These are phyloP conservation scores for Borovskyia barvae DNA, from an alignment of 208 protist species.

Conservation along the genomic window DNA sequence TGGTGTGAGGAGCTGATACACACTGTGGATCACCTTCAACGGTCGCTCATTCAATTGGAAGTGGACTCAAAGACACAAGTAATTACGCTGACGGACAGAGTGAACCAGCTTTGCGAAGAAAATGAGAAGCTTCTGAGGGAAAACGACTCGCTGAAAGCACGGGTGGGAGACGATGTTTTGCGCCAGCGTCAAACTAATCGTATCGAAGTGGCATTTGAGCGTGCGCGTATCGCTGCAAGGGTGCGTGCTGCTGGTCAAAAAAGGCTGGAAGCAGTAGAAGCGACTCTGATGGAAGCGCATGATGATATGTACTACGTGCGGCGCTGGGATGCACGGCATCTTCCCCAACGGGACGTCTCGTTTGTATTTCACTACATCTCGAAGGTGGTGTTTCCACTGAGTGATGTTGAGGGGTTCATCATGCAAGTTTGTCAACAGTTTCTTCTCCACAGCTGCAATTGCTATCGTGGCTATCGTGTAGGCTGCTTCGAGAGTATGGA, in stretches of 20 bases:
- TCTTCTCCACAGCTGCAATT: conserved; percentile 34
- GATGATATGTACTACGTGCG: conserved; percentile 80
- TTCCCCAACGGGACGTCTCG: conserved; percentile 71
- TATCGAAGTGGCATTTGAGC: conserved; percentile 69
- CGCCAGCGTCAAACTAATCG: conserved; percentile 68
- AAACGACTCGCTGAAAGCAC: conserved; percentile 68
- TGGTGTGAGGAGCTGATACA: conserved; percentile 72
- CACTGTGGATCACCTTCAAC: conserved; percentile 57
- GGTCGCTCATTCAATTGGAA: conserved; percentile 48
- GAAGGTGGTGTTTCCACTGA: conserved; percentile 30
- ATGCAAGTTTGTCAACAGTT: conserved; percentile 70
- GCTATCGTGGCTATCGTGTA: conserved; percentile 54
- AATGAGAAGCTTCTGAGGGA: conserved; percentile 37
- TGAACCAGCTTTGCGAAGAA: conserved; percentile 31
- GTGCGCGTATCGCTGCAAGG: conserved; percentile 36
- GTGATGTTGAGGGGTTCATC: conserved; percentile 57
- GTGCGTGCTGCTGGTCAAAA: conserved; percentile 62
- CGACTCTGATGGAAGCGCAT: conserved; percentile 76
- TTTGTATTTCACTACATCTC: conserved; percentile 83
- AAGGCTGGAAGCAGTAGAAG: conserved; percentile 69
- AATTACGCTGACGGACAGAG: conserved; percentile 38
- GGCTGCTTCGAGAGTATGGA: conserved; percentile 47
- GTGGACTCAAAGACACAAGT: conserved; percentile 56
- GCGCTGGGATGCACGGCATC: conserved; percentile 60
- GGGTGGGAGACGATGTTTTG: conserved; percentile 74